Evolutionary conservation across 768 basidiomycete genomes (phyloP), one percentile per base, ranked within the genome.

Genomic region (Boletus subcaerulescens): DNA sequence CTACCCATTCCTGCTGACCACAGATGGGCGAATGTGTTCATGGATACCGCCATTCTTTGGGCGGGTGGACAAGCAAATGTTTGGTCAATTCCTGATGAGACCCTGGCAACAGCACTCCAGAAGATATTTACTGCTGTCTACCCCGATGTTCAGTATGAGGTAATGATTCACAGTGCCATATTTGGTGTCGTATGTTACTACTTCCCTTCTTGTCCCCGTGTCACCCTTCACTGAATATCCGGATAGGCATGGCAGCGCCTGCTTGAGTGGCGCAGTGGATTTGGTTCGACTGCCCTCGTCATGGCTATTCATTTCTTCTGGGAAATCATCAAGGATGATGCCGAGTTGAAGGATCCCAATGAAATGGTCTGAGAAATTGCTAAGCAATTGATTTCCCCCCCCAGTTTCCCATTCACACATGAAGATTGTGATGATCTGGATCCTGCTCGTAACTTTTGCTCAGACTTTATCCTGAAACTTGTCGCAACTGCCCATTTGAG

Each of bases 211-310:
- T n/a, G n/a, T n/a, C n/a, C n/a, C n/a, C n/a, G n/a, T n/a, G n/a
- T n/a, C n/a, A n/a, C n/a, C n/a, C n/a, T n/a, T n/a, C n/a, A n/a
- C n/a, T n/a, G n/a, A n/a, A n/a, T n/a, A n/a, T n/a, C n/a, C n/a
- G n/a, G n/a, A 55, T 46, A 56, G 49, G 55, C 26, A 9, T 51
- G 31, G 32, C 49, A 56, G 44, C 15, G 26, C 6, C 32, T 56
- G 44, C 38, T 41, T 13, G 48, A 55, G 29, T 55, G 53, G 48
- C 26, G 9, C n/a, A 55, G 42, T 18, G 53, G 46, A 39, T 49
- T 55, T 3, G 29, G 48, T n/a, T 45, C 48, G 0, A 50, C 43
- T 7, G 35, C 54, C 3, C 48, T 55, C 4, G 10, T 45, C 4
- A 55, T 45, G 48, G 6, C 8, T 5, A 39, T 50, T 3, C 48